Conservation (phyloP, 371 early-diverging fungal genomes). For the Mucor circinelloides region DNA sequence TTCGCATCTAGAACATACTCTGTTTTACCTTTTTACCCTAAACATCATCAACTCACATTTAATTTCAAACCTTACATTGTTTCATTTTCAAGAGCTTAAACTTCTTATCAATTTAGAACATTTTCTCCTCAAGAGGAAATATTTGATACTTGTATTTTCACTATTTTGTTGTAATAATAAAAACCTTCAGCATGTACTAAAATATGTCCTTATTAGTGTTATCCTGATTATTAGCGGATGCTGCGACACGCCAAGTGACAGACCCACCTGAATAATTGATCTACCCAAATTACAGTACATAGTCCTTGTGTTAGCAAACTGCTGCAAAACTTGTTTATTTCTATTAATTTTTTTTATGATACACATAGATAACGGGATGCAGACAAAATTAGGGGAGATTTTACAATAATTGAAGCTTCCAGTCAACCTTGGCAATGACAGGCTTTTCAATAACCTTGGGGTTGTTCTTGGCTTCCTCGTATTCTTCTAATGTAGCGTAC, state of each 20-base stretch:
- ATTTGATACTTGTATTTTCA: neutral
- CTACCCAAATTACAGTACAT: too few species aligned
- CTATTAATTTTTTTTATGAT: neutral
- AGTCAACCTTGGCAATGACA: conserved; percentile 36
- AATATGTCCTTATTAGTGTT: too few species aligned
- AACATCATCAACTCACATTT: neutral
- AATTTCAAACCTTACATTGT: conserved; percentile 1
- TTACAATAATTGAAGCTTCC: conserved; percentile 49
- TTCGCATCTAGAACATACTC: neutral
- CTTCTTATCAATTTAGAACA: neutral
- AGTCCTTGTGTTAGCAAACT: too few species aligned
- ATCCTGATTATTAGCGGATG: too few species aligned
- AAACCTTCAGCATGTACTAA: neutral
- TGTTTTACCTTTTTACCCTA: neutral
- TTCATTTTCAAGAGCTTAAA: conserved; percentile 17
- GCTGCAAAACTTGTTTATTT: neutral
- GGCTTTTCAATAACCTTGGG: conserved; percentile 47
- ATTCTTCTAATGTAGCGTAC: conserved; percentile 47
- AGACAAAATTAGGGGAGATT: neutral
- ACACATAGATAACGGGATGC: neutral
- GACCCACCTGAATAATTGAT: too few species aligned
- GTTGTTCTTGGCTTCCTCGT: conserved; percentile 36
- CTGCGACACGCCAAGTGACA: too few species aligned
- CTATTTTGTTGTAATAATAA: neutral
- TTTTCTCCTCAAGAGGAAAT: neutral